Evolutionary conservation across 345 rosid genomes (phyloP).

Genomic region (Nasturtium officinale): DNA sequence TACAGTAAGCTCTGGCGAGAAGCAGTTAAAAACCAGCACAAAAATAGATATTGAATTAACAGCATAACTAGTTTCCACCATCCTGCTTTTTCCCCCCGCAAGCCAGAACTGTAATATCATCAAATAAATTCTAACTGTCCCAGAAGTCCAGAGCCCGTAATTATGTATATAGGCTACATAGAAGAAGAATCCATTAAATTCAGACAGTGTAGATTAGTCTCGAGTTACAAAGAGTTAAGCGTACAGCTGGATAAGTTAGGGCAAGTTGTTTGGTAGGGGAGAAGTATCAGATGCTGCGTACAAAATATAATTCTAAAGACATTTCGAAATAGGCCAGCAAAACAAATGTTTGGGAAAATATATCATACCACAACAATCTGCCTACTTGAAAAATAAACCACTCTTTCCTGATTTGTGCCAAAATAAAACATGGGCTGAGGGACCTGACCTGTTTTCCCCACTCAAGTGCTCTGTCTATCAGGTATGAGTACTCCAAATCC

Average conservation of each 20-base stretch:
- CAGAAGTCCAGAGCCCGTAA: neutral
- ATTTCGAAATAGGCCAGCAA: slow-evolving; percentile 1
- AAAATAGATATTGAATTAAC: too few species aligned
- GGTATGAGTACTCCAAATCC: slow-evolving; percentile 91
- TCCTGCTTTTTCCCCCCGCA: neutral
- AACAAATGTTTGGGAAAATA: slow-evolving; percentile 8
- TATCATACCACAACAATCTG: neutral
- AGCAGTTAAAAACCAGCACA: neutral
- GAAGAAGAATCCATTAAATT: neutral
- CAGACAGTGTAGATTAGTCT: neutral
- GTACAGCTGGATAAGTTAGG: neutral
- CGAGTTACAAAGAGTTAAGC: neutral
- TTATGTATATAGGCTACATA: neutral
- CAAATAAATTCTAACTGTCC: neutral
- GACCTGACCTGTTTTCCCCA: slow-evolving; percentile 97
- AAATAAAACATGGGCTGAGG: slow-evolving; percentile 45
- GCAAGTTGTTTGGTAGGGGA: neutral
- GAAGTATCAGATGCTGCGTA: neutral
- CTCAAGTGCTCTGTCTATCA: slow-evolving; percentile 88
- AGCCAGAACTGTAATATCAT: neutral
- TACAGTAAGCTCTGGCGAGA: neutral
- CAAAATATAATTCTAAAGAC: neutral
- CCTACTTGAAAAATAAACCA: slow-evolving; percentile 29
- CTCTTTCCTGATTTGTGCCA: slow-evolving; percentile 42
- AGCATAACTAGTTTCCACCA: neutral